Conservation (phyloP, 2,329 filamentous ascomycete species). For the Pyricularia sp. region DNA sequence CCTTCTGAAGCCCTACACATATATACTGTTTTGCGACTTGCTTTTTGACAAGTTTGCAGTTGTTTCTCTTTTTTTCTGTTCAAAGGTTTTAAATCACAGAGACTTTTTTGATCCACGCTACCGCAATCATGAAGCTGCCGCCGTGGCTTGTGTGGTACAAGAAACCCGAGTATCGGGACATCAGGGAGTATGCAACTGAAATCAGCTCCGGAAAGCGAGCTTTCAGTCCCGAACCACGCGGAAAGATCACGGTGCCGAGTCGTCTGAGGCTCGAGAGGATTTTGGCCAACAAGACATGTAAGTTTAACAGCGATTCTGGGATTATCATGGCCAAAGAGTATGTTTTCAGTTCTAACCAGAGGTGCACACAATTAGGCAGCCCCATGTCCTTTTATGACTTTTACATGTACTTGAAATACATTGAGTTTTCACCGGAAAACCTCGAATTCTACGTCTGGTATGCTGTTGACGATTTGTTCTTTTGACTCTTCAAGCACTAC, state of each 20-base stretch:
- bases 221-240: slow-evolving; percentile 25
- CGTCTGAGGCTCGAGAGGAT: slow-evolving; percentile 33
- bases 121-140: slow-evolving; percentile 16
- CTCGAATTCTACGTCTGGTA: slow-evolving; percentile 41
- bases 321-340: not conserved
- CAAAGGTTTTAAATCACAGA: too few relatives aligned
- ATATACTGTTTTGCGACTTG: not conserved
- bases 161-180: slow-evolving; percentile 38
- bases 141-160: slow-evolving; percentile 37
- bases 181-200: slow-evolving; percentile 31
- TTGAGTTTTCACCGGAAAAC: slow-evolving; percentile 38
- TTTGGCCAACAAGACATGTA: slow-evolving; percentile 37
- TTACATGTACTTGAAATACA: slow-evolving; percentile 40
- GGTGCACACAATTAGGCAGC: slow-evolving; percentile 21
- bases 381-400: slow-evolving; percentile 41
- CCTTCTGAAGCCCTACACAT: not conserved
- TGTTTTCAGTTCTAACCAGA: not conserved
- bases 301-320: slow-evolving; percentile 4
- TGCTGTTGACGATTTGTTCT: slow-evolving; percentile 6
- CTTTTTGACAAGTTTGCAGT: not conserved
- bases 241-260: slow-evolving; percentile 25
- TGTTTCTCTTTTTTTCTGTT: not conserved
- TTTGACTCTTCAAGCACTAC: not conserved
- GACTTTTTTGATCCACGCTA: too few relatives aligned
- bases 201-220: slow-evolving; percentile 24